Evolutionary conservation across 139 green algal species (phyloP).

Genomic region (Picochlorum sp.): DNA sequence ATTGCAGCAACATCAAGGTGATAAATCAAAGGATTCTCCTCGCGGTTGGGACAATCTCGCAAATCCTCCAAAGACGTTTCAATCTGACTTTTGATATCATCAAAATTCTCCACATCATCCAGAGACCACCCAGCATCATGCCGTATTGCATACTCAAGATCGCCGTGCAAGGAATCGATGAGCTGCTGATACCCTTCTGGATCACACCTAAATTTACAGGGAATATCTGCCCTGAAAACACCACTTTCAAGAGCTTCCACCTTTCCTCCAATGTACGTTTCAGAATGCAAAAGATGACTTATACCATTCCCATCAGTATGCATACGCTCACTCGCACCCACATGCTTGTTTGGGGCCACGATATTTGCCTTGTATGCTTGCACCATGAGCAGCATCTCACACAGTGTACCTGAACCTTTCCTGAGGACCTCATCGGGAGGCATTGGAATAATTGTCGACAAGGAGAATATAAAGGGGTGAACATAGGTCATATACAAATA

Average conservation of each 20-base stretch:
- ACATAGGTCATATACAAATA: slow-evolving; percentile 99
- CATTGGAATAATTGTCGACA: slow-evolving; percentile 97
- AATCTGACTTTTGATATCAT: slow-evolving; percentile 50
- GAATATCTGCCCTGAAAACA: slow-evolving; percentile 93
- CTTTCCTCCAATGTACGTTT: slow-evolving; percentile 99
- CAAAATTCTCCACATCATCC: slow-evolving; percentile 66
- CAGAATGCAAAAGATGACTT: slow-evolving; percentile 77
- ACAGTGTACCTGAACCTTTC: slow-evolving; percentile 93
- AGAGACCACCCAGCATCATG: slow-evolving; percentile 36
- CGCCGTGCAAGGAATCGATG: slow-evolving; percentile 82
- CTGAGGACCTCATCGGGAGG: slow-evolving; percentile 93
- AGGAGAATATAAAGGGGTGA: slow-evolving; percentile 98
- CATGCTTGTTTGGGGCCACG: slow-evolving; percentile 95
- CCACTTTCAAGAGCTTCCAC: slow-evolving; percentile 72
- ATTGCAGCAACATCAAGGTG: slow-evolving; percentile 97
- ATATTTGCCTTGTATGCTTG: slow-evolving; percentile 67
- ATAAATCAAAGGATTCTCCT: slow-evolving; percentile 91
- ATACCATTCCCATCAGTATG: slow-evolving; percentile 30
- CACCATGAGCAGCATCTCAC: slow-evolving; percentile 97
- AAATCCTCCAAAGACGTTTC: slow-evolving; percentile 56
- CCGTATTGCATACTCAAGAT: slow-evolving; percentile 78
- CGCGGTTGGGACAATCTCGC: slow-evolving; percentile 65
- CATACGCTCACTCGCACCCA: slow-evolving; percentile 49
- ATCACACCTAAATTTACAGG: slow-evolving; percentile 71
- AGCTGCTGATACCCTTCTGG: slow-evolving; percentile 73